Evolutionary conservation across 495 filamentous ascomycete genomes (phyloP).

Genomic region (Copromyces sp.): DNA sequence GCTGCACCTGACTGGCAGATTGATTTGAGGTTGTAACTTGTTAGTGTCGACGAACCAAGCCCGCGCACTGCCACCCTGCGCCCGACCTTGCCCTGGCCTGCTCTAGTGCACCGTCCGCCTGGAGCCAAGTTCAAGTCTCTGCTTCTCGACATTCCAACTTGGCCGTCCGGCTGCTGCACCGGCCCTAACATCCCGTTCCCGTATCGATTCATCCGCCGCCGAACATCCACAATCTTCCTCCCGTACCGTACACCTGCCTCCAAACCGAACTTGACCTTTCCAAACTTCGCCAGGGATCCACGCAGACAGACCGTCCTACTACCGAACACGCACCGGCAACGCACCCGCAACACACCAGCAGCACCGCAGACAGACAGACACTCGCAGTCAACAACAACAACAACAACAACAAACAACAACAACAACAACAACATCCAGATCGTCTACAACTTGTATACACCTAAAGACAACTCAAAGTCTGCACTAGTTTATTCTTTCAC

Average conservation of each 20-base stretch:
- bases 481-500: background rate
- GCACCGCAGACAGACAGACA: background rate
- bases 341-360: background rate
- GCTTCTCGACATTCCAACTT: background rate
- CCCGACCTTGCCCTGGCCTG: background rate
- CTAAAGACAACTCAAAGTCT: background rate
- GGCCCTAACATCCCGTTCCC: background rate
- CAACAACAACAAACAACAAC: too few species aligned
- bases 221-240: background rate
- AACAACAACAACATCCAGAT: background rate
- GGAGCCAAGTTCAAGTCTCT: background rate
- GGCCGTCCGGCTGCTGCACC: background rate
- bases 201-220: background rate
- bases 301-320: background rate
- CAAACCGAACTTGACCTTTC: background rate
- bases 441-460: background rate
- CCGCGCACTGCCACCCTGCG: background rate
- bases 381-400: background rate
- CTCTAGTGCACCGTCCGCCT: background rate
- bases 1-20: background rate
- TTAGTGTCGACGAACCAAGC: too few species aligned
- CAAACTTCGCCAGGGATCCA: background rate
- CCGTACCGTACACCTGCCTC: background rate
- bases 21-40: background rate
- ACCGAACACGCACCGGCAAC: background rate